These are phyloP conservation scores for Euphorbia celastroides DNA, from an alignment of 441 rosid genomes.

Conservation along the genomic window DNA sequence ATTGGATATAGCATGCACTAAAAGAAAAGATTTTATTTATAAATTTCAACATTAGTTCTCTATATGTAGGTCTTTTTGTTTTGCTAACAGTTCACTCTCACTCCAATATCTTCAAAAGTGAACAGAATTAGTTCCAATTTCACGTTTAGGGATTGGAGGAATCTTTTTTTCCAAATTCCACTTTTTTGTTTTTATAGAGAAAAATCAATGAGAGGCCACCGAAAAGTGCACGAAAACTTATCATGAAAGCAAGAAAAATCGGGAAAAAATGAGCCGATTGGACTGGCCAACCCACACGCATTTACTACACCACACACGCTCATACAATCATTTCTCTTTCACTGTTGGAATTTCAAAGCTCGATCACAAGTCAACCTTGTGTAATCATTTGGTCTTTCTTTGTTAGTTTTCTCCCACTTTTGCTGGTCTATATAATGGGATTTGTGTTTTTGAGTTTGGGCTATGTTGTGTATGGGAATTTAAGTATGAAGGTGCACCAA, in stretches of 20 bases:
- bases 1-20: constrained; percentile 26
- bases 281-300: constrained; percentile 61
- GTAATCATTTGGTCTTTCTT: constrained; percentile 93
- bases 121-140: constrained; percentile 30
- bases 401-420: constrained; percentile 50
- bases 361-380: constrained; percentile 73
- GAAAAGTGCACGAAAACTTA: constrained; percentile 79
- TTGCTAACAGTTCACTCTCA: neutral
- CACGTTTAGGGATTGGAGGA: constrained; percentile 60
- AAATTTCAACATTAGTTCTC: constrained; percentile 33
- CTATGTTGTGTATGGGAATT: too few relatives aligned
- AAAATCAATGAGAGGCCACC: constrained; percentile 48
- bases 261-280: constrained; percentile 42
- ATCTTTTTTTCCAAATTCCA: constrained; percentile 20
- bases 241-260: constrained; percentile 80
- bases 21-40: neutral
- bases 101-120: constrained; percentile 32
- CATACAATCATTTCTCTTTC: constrained; percentile 1
- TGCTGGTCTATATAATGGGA: constrained; percentile 31
- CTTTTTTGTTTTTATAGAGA: neutral
- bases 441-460: too few relatives aligned
- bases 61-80: constrained; percentile 33
- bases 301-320: constrained; percentile 15
- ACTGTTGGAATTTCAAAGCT: constrained; percentile 14
- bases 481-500: constrained; percentile 88